A percentile compares a stretch with the other conserved stretches of the same genome.
These are phyloP conservation scores for Beauveria brongniartii DNA, from an alignment of 2,329 filamentous ascomycete genomes.

Conservation along the genomic window DNA sequence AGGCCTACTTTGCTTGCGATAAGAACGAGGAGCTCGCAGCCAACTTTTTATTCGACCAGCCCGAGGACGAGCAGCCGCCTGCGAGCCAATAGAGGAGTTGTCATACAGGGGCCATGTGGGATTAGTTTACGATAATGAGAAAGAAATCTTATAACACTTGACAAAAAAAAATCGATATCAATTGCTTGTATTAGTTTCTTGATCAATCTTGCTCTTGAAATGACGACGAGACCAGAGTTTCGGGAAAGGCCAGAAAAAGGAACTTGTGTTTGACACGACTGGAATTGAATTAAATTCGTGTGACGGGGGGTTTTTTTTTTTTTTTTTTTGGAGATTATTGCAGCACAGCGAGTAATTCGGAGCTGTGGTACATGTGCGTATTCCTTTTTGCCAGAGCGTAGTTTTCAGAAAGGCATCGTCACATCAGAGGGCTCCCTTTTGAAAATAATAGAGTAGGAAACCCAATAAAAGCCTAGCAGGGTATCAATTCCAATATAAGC, in stretches of 20 bases:
- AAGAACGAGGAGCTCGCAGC: constrained; percentile 98
- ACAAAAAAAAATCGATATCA: neutral
- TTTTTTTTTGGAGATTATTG: too few species aligned
- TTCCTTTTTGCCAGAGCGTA: too few species aligned
- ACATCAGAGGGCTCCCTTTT: neutral
- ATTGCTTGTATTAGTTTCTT: neutral
- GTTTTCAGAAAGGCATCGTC: too few species aligned
- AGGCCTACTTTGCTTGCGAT: constrained; percentile 98
- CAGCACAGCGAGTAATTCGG: neutral
- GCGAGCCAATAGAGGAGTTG: constrained; percentile 28
- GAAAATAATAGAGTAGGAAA: neutral
- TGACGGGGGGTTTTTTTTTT: too few species aligned
- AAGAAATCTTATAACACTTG: neutral
- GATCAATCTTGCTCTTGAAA: neutral
- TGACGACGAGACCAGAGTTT: neutral
- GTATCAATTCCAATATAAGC: neutral
- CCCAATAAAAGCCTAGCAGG: neutral
- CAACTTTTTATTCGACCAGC: constrained; percentile 97
- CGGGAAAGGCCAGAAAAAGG: neutral
- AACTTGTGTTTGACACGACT: neutral
- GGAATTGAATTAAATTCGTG: neutral
- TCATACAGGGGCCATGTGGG: neutral
- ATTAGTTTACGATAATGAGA: constrained; percentile 11
- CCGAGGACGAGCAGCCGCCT: constrained; percentile 66
- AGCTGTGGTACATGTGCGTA: neutral